These are phyloP conservation scores for Pseudocercospora fijiensis DNA, from an alignment of 2,329 filamentous ascomycete species.

Conservation along the genomic window DNA sequence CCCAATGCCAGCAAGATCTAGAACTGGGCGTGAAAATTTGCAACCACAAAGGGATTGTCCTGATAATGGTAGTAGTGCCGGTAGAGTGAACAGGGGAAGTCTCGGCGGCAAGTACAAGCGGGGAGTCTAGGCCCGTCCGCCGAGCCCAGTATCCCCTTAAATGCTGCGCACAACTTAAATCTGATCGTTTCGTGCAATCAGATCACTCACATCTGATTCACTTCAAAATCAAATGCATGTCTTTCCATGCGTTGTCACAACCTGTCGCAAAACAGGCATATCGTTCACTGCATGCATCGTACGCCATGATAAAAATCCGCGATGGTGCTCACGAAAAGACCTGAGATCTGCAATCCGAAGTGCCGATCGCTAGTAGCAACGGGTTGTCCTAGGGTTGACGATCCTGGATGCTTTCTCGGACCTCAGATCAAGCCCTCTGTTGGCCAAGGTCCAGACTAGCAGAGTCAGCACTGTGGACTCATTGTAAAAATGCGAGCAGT, in stretches of 20 bases:
- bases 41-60: too few species aligned
- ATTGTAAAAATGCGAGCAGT: not conserved
- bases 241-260: not conserved
- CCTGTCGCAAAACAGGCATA: not conserved
- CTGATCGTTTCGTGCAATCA: not conserved
- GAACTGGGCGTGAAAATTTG: too few species aligned
- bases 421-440: not conserved
- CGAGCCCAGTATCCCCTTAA: not conserved
- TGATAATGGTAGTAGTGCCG: not conserved
- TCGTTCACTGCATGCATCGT: not conserved
- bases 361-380: conserved; percentile 2
- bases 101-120: not conserved
- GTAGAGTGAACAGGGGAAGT: not conserved
- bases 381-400: not conserved
- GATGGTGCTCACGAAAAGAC: not conserved
- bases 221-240: not conserved
- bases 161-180: too few species aligned
- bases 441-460: not conserved
- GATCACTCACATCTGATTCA: not conserved
- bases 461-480: not conserved
- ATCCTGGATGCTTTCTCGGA: conserved; percentile 4
- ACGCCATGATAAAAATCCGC: not conserved
- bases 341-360: conserved; percentile 1
- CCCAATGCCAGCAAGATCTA: too few species aligned
- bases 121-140: not conserved